Evolutionary conservation across 805 yeast species (phyloP).

Genomic region (Metschnikowia amazonensis): DNA sequence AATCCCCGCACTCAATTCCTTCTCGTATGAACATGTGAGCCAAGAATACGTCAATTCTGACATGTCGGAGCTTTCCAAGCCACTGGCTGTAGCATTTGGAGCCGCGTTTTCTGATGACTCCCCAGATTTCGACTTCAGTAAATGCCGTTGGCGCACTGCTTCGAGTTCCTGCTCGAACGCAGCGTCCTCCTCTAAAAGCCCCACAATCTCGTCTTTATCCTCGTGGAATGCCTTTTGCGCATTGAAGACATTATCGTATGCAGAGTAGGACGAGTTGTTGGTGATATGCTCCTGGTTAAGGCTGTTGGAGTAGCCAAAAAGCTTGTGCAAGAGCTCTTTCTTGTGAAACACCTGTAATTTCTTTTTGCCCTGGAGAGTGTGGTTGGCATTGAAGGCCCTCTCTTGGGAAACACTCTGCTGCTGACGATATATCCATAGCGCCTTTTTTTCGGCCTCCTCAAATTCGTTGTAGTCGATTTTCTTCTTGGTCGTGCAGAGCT

Average conservation of each 20-base stretch:
- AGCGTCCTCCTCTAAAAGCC: constrained; percentile 32
- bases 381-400: constrained; percentile 30
- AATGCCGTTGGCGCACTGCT: constrained; percentile 8
- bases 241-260: constrained; percentile 34
- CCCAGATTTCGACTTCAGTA: not conserved
- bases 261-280: constrained; percentile 38
- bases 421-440: constrained; percentile 28
- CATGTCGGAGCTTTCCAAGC: constrained; percentile 8
- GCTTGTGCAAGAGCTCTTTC: constrained; percentile 34
- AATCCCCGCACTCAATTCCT: constrained; percentile 9
- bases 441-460: constrained; percentile 23
- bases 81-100: not conserved
- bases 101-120: not conserved
- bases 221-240: constrained; percentile 39
- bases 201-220: constrained; percentile 38
- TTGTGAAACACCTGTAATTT: constrained; percentile 39
- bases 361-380: constrained; percentile 32
- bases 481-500: constrained; percentile 9
- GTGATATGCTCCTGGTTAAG: constrained; percentile 39
- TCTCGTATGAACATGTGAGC: constrained; percentile 15
- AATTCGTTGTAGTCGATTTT: constrained; percentile 5
- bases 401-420: constrained; percentile 32
- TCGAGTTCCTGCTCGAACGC: constrained; percentile 22
- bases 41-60: constrained; percentile 12
- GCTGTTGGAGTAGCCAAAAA: constrained; percentile 38